These are phyloP conservation scores for Raffaelea albimanens DNA, from an alignment of 2,329 filamentous ascomycete genomes.

Conservation along the genomic window DNA sequence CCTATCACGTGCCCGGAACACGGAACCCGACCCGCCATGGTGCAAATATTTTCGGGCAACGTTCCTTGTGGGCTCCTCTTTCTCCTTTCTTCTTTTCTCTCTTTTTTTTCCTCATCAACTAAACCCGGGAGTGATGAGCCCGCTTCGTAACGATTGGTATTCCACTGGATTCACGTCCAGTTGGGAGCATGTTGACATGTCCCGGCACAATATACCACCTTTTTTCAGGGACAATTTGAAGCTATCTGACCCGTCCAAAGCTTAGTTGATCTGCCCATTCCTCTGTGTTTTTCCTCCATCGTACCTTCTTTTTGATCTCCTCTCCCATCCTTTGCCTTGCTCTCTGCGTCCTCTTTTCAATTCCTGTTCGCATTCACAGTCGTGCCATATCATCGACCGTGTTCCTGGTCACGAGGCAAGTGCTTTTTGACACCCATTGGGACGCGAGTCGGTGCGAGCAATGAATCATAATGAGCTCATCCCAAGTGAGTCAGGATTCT, in stretches of 20 bases:
- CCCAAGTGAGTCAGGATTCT: no score
- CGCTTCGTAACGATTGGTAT: slow-evolving; percentile 46
- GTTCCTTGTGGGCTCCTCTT: slow-evolving; percentile 6
- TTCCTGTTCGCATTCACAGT: neutral
- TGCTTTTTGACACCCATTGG: no score
- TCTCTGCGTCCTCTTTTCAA: neutral
- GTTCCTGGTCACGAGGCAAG: no score
- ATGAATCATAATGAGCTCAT: no score
- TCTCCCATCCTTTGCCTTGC: neutral
- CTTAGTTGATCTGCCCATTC: slow-evolving; percentile 26
- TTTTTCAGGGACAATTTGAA: slow-evolving; percentile 50
- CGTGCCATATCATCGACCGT: no score
- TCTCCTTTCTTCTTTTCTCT: slow-evolving; percentile 16
- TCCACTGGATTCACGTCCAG: slow-evolving; percentile 27
- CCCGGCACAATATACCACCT: slow-evolving; percentile 53
- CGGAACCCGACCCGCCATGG: no score
- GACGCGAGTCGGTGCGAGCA: no score
- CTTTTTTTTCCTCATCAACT: slow-evolving; percentile 56
- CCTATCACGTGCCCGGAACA: slow-evolving; percentile 6
- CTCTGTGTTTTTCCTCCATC: neutral
- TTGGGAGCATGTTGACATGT: slow-evolving; percentile 57
- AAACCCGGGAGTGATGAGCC: slow-evolving; percentile 70
- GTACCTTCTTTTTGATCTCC: neutral
- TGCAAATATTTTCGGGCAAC: neutral
- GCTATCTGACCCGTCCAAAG: slow-evolving; percentile 47